phyloP scores from a whole-genome alignment of 768 basidiomycete species.

The Leccinum aurantiacum region DNA sequence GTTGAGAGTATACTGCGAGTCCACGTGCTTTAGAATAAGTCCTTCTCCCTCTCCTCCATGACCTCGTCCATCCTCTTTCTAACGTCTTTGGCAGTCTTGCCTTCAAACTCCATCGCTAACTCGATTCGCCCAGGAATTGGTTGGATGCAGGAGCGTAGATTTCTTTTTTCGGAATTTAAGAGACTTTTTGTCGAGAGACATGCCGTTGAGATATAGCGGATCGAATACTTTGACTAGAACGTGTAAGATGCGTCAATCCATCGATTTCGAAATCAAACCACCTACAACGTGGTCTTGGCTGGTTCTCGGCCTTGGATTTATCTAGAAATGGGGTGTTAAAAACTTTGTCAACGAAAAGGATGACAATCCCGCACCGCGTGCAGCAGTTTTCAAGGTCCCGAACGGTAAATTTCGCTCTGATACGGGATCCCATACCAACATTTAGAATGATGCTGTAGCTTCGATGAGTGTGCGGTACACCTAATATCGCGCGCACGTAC shows the following conservation, averaged over 20 bases:
- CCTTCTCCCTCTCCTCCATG: conserved; percentile 87
- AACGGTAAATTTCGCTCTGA: conserved; percentile 88
- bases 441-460: conserved; percentile 82
- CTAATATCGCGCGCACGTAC: conserved; percentile 44
- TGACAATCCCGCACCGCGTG: conserved; percentile 57
- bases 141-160: conserved; percentile 65
- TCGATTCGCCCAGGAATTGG: conserved; percentile 80
- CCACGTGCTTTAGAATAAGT: conserved; percentile 84
- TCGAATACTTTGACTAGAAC: conserved; percentile 94
- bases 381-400: conserved; percentile 91
- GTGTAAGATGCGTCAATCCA: not conserved
- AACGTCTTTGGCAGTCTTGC: conserved; percentile 80
- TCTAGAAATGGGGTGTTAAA: conserved; percentile 41
- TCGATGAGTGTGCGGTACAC: conserved; percentile 9
- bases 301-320: conserved; percentile 64
- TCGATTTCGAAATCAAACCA: conserved; percentile 8
- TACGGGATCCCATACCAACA: conserved; percentile 96
- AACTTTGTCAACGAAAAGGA: not conserved
- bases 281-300: conserved; percentile 90
- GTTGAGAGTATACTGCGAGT: conserved; percentile 79
- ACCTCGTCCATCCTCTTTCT: conserved; percentile 77
- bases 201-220: conserved; percentile 84
- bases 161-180: conserved; percentile 74
- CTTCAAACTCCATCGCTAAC: conserved; percentile 67
- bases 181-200: conserved; percentile 69